These are phyloP conservation scores for Cubamyces lactineus DNA, from an alignment of 768 basidiomycete species.

Conservation along the genomic window DNA sequence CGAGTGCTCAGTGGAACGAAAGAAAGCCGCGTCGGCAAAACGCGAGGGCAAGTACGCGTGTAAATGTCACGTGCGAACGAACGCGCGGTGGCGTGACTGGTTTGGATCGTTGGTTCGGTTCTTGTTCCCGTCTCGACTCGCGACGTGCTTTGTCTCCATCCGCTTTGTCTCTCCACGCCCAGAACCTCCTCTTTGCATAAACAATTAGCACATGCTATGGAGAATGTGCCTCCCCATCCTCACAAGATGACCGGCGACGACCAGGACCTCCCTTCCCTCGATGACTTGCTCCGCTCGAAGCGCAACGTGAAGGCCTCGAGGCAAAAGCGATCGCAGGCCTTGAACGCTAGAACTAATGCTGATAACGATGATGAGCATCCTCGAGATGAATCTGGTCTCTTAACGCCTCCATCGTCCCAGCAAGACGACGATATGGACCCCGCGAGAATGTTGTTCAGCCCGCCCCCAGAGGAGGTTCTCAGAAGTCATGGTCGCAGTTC, in stretches of 20 bases:
- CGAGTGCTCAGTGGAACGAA: background rate
- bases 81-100: conserved; percentile 19
- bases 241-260: conserved; percentile 17
- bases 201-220: conserved; percentile 13
- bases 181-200: background rate
- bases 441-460: conserved; percentile 50
- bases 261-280: conserved; percentile 19
- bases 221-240: conserved; percentile 17
- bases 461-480: conserved; percentile 63
- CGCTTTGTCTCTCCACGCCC: conserved; percentile 2
- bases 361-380: conserved; percentile 15
- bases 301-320: conserved; percentile 28
- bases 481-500: conserved; percentile 24
- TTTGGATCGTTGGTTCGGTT: conserved; percentile 11
- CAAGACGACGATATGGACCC: conserved; percentile 26
- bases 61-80: conserved; percentile 4
- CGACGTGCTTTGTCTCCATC: background rate
- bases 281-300: conserved; percentile 19
- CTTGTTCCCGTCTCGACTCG: background rate
- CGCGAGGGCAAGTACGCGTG: background rate
- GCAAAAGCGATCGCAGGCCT: conserved; percentile 23
- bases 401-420: conserved; percentile 35
- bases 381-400: conserved; percentile 26
- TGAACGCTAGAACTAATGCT: conserved; percentile 15
- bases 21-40: conserved; percentile 5